phyloP scores from a whole-genome alignment of 202 grass and related monocot genomes.

The Hordeum pubiflorum region DNA sequence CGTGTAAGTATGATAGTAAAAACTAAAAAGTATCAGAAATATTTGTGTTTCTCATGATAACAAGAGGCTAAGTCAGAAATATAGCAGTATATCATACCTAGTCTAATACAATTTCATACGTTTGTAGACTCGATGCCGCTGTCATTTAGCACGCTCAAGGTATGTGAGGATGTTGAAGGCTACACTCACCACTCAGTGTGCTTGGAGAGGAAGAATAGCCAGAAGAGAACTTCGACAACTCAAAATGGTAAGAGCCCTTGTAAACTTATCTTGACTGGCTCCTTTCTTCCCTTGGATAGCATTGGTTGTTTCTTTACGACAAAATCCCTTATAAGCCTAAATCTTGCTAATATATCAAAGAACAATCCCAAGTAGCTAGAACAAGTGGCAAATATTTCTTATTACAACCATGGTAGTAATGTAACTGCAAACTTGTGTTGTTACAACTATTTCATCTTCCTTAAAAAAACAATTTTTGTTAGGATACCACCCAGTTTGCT shows the following conservation, averaged over 20 bases:
- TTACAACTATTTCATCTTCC: neutral
- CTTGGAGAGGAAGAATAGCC: conserved; percentile 74
- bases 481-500: neutral
- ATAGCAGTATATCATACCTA: neutral
- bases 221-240: conserved; percentile 73
- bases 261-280: neutral
- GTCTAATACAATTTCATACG: neutral
- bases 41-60: neutral
- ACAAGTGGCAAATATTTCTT: neutral
- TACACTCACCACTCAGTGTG: conserved; percentile 46
- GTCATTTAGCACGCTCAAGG: conserved; percentile 46
- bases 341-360: too few species aligned
- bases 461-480: neutral
- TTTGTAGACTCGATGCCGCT: conserved; percentile 58
- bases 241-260: conserved; percentile 59
- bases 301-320: neutral
- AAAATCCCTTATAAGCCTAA: neutral
- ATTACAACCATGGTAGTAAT: neutral
- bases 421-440: neutral
- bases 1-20: neutral
- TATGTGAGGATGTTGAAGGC: conserved; percentile 56
- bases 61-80: neutral
- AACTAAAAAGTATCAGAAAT: neutral
- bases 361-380: too few species aligned
- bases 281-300: neutral